Evolutionary conservation across 2,329 filamentous ascomycete species (phyloP).

Genomic region (Venturiaceae sp.): DNA sequence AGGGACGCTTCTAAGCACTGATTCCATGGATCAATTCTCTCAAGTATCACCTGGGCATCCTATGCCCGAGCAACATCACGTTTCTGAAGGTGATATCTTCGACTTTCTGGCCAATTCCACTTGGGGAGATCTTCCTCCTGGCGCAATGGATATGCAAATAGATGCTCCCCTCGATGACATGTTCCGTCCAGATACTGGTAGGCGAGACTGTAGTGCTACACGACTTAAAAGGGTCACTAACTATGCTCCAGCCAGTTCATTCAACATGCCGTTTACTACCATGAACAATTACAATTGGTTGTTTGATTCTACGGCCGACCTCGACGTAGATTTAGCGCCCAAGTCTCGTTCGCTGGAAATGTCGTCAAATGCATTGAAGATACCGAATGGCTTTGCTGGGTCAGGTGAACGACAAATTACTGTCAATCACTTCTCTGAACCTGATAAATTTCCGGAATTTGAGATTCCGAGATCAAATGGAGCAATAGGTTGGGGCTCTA

Average conservation of each 20-base stretch:
- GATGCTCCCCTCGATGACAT: conserved; percentile 40
- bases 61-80: not conserved
- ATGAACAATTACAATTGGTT: conserved; percentile 55
- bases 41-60: not conserved
- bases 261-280: conserved; percentile 57
- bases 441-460: not conserved
- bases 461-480: not conserved
- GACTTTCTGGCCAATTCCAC: conserved; percentile 17
- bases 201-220: too few species aligned
- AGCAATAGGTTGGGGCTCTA: not conserved
- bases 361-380: conserved; percentile 1
- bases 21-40: not conserved
- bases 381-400: not conserved
- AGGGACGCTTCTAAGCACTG: not conserved
- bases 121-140: conserved; percentile 16
- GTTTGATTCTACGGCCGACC: conserved; percentile 38
- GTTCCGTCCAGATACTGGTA: conserved; percentile 49
- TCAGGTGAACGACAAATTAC: not conserved
- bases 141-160: conserved; percentile 15
- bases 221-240: not conserved
- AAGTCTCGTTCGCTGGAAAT: not conserved
- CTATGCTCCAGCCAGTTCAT: conserved; percentile 41
- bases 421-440: not conserved
- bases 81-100: conserved; percentile 14
- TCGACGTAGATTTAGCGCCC: conserved; percentile 15